Evolutionary conservation across 345 rosid species (phyloP).

Genomic region (Ceriops decandra): DNA sequence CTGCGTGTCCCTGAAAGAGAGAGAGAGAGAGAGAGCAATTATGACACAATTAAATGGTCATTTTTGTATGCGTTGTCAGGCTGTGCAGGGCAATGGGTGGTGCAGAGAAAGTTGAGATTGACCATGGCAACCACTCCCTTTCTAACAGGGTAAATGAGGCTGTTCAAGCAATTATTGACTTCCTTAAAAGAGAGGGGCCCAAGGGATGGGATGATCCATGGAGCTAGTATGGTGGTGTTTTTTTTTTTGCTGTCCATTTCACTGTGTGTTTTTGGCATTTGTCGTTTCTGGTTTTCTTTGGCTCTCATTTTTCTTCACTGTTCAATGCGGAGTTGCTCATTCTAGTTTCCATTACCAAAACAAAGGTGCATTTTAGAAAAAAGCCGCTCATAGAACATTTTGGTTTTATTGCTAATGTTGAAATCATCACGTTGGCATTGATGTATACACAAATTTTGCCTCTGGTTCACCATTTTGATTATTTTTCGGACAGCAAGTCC

Average conservation of each 20-base stretch:
- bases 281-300: background rate
- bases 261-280: background rate
- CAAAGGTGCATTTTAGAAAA: no score
- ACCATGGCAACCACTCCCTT: constrained; percentile 89
- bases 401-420: no score
- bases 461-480: no score
- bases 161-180: constrained; percentile 68
- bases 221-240: constrained; percentile 37
- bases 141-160: constrained; percentile 79
- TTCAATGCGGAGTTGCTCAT: no score
- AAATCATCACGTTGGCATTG: no score
- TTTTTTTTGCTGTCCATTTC: background rate
- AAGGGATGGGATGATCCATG: constrained; percentile 99
- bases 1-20: background rate
- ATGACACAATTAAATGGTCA: background rate
- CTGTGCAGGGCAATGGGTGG: constrained; percentile 93
- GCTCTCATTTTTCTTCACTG: background rate
- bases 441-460: no score
- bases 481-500: no score
- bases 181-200: constrained; percentile 81
- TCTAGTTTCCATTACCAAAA: no score
- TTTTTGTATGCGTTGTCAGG: constrained; percentile 35
- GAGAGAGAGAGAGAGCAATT: background rate
- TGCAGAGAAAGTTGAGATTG: constrained; percentile 84
- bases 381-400: no score